Base-by-base conservation (phyloP, 2,329 filamentous ascomycete species). In the Penicillium sp. region DNA sequence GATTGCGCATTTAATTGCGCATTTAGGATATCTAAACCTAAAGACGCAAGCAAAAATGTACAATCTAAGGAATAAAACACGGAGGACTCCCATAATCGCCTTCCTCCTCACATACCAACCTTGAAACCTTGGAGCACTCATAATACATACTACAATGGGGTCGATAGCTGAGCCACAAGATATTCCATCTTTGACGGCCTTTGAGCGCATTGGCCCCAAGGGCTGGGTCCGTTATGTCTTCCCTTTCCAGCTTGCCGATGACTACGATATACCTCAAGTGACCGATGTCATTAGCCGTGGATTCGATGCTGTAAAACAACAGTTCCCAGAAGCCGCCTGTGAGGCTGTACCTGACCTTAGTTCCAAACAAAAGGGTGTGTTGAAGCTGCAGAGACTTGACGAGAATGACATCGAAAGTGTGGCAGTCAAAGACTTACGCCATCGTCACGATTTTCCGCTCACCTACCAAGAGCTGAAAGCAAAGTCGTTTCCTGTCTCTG, bases 401-500 rank as follows among this genome's bases (percentile, higher is more conserved):
- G 45, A 63, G 13, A 32, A 60, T 27, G 63, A 69, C 1, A 14
- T 18, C 36, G 62, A 60, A 11, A n/a, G 11, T 8, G 60, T 82
- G 0, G 54, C 72, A 1, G 59, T 80, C 18, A 79, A 76, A 51
- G 77, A 83, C 54, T 63, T 77, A 14, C 67, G 72, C 13, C 34
- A 36, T n/a, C 34, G 14, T n/a, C 13, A 36, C 21, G 67, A 75
- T 27, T 29, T 65, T 0, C 64, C 63, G 7, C 70, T 74, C 0
- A 74, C 72, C 0, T 73, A 79, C 63, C 61, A 72, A 1, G 63
- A 63, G 0, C 59, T 82, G 22, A 63, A 68, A 36, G 48, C 61
- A 3, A 71, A 71, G 1, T 59, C 63, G 0, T 82, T 77, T 34
- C 80, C 82, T 0, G 73, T 81, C 47, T 59, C 61, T 18, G 76